Evolutionary conservation across 768 basidiomycete species (phyloP).

Genomic region (Tricholoma sp.): DNA sequence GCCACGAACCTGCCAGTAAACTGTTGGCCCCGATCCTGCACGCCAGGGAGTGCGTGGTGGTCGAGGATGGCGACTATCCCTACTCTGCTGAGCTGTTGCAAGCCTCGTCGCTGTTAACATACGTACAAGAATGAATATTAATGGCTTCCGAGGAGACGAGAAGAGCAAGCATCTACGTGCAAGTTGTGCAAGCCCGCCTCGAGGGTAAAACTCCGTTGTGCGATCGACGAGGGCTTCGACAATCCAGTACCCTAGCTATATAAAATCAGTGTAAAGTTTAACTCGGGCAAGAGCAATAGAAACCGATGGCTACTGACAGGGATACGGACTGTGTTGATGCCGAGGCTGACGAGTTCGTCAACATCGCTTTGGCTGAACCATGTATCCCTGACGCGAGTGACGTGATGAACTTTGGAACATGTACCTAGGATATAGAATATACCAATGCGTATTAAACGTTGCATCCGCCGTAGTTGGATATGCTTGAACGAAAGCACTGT

Average conservation of each 20-base stretch:
- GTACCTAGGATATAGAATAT: neutral
- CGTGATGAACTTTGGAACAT: neutral
- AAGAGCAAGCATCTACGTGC: slow-evolving; percentile 31
- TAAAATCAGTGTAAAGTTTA: neutral
- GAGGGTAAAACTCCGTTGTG: slow-evolving; percentile 54
- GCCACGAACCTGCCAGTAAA: slow-evolving; percentile 61
- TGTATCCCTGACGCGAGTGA: slow-evolving; percentile 38
- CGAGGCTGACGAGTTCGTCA: slow-evolving; percentile 40
- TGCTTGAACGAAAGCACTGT: slow-evolving; percentile 54
- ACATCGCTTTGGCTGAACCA: slow-evolving; percentile 73
- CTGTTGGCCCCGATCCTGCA: slow-evolving; percentile 51
- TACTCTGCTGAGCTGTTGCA: slow-evolving; percentile 52
- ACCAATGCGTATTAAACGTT: slow-evolving; percentile 65
- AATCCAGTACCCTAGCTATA: slow-evolving; percentile 78
- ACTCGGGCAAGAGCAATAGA: neutral
- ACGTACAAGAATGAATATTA: neutral
- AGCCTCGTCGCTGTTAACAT: slow-evolving; percentile 49
- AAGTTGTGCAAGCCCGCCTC: slow-evolving; percentile 62
- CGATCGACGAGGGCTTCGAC: slow-evolving; percentile 67
- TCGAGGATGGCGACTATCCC: slow-evolving; percentile 62
- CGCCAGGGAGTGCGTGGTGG: slow-evolving; percentile 70
- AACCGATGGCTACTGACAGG: slow-evolving; percentile 43
- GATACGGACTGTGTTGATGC: slow-evolving; percentile 74
- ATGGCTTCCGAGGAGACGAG: neutral
- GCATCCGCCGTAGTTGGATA: slow-evolving; percentile 54